A percentile compares a stretch with the other conserved stretches of the same genome.
These are phyloP conservation scores for Pseudonitzschia multiseries DNA, from an alignment of 108 stramenopile species.

Conservation along the genomic window DNA sequence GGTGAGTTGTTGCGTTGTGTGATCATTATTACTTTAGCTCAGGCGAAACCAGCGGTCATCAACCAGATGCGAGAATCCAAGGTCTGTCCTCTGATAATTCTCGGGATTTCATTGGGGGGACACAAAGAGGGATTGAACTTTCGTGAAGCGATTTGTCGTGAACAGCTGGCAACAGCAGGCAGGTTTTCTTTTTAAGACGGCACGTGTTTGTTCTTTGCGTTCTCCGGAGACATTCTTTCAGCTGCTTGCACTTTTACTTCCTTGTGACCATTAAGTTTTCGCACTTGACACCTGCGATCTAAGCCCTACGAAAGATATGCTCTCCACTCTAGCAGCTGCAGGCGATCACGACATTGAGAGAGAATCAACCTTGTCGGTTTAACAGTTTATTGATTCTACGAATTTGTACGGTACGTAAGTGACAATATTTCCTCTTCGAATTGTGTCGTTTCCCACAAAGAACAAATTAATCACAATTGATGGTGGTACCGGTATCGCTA, in stretches of 20 bases:
- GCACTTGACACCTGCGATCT: background rate
- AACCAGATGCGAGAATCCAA: background rate
- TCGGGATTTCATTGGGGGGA: background rate
- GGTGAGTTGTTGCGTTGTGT: too few relatives aligned
- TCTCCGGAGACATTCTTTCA: background rate
- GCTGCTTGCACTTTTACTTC: constrained; percentile 1
- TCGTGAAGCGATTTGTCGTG: background rate
- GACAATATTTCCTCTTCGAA: background rate
- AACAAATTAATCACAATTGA: background rate
- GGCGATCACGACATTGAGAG: background rate
- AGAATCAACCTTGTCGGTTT: background rate
- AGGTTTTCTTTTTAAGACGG: background rate
- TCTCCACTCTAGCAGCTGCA: background rate
- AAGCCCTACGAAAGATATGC: background rate
- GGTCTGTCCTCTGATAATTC: background rate
- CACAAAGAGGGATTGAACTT: background rate
- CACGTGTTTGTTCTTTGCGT: background rate
- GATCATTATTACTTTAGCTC: too few relatives aligned
- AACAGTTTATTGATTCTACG: background rate
- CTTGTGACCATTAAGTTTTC: background rate
- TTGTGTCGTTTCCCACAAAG: background rate
- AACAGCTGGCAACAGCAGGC: constrained; percentile 8
- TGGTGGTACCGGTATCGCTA: background rate
- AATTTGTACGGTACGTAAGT: background rate
- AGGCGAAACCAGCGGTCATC: background rate